Evolutionary conservation across 1,284 basidiomycete species (phyloP).

Genomic region (Ceratobasidium sp.): DNA sequence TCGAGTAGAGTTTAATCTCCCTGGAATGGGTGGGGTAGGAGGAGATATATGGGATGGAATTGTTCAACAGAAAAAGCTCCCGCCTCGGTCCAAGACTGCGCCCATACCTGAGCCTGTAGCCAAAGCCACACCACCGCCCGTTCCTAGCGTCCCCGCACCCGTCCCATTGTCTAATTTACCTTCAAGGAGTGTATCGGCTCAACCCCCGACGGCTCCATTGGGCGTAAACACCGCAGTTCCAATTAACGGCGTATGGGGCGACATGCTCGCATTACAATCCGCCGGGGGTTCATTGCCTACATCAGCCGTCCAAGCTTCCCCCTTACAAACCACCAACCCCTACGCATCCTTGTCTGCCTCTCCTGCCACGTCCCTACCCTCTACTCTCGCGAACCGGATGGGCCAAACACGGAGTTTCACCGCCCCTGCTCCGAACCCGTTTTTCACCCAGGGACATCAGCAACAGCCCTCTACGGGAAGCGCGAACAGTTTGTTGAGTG

Average conservation of each 20-base stretch:
- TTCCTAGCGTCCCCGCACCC: not conserved
- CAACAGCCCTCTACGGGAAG: constrained; percentile 34
- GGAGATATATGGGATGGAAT: constrained; percentile 11
- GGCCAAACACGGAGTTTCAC: constrained; percentile 34
- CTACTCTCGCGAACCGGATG: constrained; percentile 26
- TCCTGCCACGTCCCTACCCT: not conserved
- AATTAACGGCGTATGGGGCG: constrained; percentile 24
- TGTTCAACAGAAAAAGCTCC: constrained; percentile 29
- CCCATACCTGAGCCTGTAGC: constrained; percentile 31
- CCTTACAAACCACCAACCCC: constrained; percentile 19
- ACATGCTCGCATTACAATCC: constrained; percentile 24
- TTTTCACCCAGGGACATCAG: constrained; percentile 26
- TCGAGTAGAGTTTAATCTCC: constrained; percentile 37
- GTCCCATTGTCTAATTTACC: constrained; percentile 11
- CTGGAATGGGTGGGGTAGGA: not conserved
- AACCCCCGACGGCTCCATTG: not conserved
- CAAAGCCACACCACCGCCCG: constrained; percentile 13
- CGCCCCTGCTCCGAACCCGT: constrained; percentile 33
- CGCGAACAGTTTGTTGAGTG: constrained; percentile 16
- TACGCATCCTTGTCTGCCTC: constrained; percentile 21
- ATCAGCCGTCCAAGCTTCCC: constrained; percentile 12
- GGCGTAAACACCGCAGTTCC: not conserved
- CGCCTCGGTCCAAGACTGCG: constrained; percentile 25
- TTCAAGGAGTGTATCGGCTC: constrained; percentile 34
- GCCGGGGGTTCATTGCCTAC: constrained; percentile 11